Evolutionary conservation across 768 basidiomycete species (phyloP), one percentile per base, ranked within the genome.

Genomic region (Collybia sp.): DNA sequence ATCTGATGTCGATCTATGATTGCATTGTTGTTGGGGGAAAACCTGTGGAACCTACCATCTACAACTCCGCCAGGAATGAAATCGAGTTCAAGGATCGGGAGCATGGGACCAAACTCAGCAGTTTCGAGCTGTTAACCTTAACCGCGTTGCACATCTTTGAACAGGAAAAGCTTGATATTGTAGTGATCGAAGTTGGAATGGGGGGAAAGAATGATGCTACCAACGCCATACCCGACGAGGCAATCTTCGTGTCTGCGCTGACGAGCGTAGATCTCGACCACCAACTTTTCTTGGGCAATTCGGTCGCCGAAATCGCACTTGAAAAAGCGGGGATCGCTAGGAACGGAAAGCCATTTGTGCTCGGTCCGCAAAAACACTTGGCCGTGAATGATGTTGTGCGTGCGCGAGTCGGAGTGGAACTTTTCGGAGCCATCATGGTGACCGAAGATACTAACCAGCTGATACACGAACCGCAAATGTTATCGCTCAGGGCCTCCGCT

Each of bases 191-290:
- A 66, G 94, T 93, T 9, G 95, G 96, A 0, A 85, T 99, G 86
- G 96, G 96, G 0, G 96, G 96, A 4, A 73, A 80, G 2, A 65
- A 85, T 42, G 96, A 98, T 61, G 95, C 96, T 15, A 99, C 96
- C 2, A 99, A 99, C 60, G 76, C 88, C 44, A 79, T 98, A 15
- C 77, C 88, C 2, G 77, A 85, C 38, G 70, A 76, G 1, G 68
- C 68, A 42, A 76, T 94, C 35, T 63, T 92, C 30, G 80, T 84
- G 1, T 90, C 88, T n/a, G 87, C 82, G 30, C 70, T 98, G 19
- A 91, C 93, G 0, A 66, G 83, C 2, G 88, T 98, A 16, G 94
- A 93, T 62, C 69, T 98, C 36, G 96, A 99, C 66, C 96, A 98
- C 63, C 92, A 94, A 53, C 77, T 78, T 3, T 93, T 95, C 59